Evolutionary conservation across 1,284 basidiomycete genomes (phyloP), one percentile per base, ranked within the genome.

Genomic region (Retiboletus flavoniger): DNA sequence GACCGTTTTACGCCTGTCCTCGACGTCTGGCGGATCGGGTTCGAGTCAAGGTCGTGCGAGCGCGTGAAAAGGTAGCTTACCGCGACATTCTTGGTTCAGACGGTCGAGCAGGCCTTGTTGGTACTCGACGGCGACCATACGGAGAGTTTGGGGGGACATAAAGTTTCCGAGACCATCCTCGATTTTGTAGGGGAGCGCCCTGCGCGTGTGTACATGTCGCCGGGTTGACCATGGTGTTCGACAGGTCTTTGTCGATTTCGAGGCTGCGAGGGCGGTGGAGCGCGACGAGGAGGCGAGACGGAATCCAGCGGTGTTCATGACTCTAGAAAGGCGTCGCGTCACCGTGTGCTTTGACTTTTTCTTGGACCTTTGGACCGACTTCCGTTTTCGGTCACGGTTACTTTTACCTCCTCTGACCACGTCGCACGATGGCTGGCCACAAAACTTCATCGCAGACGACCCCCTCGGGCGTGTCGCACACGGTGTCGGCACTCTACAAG

Each of bases 61-160:
- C 14, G 54, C 13, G 43, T 14, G 28, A 59, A 7, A 34, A 28
- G 4, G 44, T 7, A 58, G 13, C 86, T 52, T 65, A 93, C 91
- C 83, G 69, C 78, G 76, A 34, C 90, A 78, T 66, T 89, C 80
- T 16, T 88, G 83, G 63, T 89, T 91, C 48, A 95, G 70, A 53
- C 89, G 79, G 50, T 85, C 77, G 56, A 94, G 70, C 29, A 93
- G 76, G 16, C 92, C 92, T 57, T 89, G 78, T 67, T 94, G 92
- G 71, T 89, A 95, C 59, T 94, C 91, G 47, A 85, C 77, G 2
- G 85, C 85, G 50, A 93, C 75, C 55, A 81, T 80, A 58, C 80
- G 80, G 55, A 93, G 77, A 1, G 85, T 84, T 16, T 69, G 62
- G 17, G 89, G 83, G 5, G 87, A 82, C 62, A 94, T 74, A 68